These are phyloP conservation scores for Exserohilum turcica DNA, from an alignment of 2,329 filamentous ascomycete genomes.

Conservation along the genomic window DNA sequence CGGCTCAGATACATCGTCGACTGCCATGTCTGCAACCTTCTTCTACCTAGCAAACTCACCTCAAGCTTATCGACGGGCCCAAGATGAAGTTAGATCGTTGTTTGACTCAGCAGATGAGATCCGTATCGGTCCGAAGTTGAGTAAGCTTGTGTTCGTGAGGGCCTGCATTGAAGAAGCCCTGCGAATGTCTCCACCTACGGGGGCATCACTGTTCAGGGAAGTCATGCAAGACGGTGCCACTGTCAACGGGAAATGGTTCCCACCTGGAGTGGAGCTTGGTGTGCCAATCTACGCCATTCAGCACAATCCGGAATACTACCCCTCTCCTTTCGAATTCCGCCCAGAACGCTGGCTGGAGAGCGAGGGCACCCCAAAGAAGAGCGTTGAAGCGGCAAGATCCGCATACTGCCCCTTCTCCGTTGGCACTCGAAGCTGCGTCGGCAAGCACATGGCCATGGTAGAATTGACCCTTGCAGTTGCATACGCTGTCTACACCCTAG, in stretches of 20 bases:
- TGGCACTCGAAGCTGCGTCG: slow-evolving; percentile 70
- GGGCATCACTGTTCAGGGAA: slow-evolving; percentile 26
- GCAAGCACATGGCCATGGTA: slow-evolving; percentile 55
- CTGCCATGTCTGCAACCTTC: slow-evolving; percentile 38
- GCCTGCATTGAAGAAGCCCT: slow-evolving; percentile 44
- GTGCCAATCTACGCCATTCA: slow-evolving; percentile 31
- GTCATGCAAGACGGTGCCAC: slow-evolving; percentile 23
- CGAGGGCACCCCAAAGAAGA: slow-evolving; percentile 13
- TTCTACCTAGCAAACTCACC: slow-evolving; percentile 48
- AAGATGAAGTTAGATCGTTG: slow-evolving; percentile 23
- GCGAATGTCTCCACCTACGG: slow-evolving; percentile 36
- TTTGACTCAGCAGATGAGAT: slow-evolving; percentile 29
- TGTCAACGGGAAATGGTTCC: slow-evolving; percentile 29
- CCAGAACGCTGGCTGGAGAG: slow-evolving; percentile 32
- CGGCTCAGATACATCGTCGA: slow-evolving; percentile 45
- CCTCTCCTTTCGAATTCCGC: slow-evolving; percentile 21
- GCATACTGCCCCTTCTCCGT: slow-evolving; percentile 71
- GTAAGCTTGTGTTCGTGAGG: slow-evolving; percentile 29
- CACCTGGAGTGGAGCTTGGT: slow-evolving; percentile 28
- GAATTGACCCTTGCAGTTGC: not conserved
- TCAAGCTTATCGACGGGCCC: slow-evolving; percentile 19
- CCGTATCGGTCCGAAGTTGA: slow-evolving; percentile 21
- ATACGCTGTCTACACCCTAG: not conserved
- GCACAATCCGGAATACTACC: slow-evolving; percentile 29
- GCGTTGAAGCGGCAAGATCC: slow-evolving; percentile 1